Evolutionary conservation across 148 eudicot genomes (phyloP), one percentile per base, ranked within the genome.

Genomic region (Silene latifolia): DNA sequence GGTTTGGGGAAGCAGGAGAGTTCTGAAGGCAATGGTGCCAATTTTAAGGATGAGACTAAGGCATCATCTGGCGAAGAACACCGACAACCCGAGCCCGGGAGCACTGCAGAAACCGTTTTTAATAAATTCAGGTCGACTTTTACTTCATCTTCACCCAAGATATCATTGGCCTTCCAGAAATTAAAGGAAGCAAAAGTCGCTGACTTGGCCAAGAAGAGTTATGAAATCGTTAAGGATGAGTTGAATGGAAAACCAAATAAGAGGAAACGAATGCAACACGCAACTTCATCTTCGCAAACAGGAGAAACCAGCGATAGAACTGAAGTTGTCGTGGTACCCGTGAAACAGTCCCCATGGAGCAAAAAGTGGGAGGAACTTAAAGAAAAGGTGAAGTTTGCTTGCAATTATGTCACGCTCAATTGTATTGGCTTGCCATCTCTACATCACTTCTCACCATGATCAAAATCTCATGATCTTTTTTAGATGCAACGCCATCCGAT

Each of bases 281-380:
- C 78, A 64, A 74, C 88, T 82, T 76, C 93, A 67, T 60, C 83
- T 35, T 35, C 39, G 6, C 39, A 35, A 63, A 79, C 82, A 0
- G 88, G 83, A 57, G 91, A 90, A 80, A 87, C 73, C 72, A 95
- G 99, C 78, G 81, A 86, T 19, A 88, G 93, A 77, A 92, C 90
- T 68, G 99, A 95, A 69, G 70, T 95, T 72, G 90, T 85, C 63
- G 57, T 95, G 78, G 82, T 92, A 67, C 94, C 94, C 44, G 65
- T 81, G 44, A 90, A 90, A 78, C 89, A 92, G 67, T 92, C 96
- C 21, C 80, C 74, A 24, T 92, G 88, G 88, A 87, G 85, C 77
- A 95, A 92, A 87, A 89, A 85, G 84, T 95, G 93, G 96, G 93
- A 90, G 72, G 75, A 86, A 27, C 32, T 88, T 64, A 95, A 84